Evolutionary conservation across 441 rosid species (phyloP), one percentile per base, ranked within the genome.

Genomic region (Pelargonium fulgidum): DNA sequence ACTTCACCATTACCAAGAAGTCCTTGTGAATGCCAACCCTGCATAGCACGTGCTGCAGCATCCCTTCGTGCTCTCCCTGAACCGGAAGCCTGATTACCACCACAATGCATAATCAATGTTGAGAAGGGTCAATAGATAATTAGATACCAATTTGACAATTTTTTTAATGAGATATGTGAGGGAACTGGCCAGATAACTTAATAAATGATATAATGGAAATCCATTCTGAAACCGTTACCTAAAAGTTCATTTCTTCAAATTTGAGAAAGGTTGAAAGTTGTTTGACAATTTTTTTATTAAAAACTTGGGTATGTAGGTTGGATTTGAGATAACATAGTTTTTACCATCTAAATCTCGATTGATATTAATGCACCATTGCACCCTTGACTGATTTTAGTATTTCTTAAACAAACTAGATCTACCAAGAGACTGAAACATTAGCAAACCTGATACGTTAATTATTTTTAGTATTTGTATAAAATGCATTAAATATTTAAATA

Each of bases 41-140:
- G 87, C 91, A 85, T 88, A 29, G 93, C 91, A 76, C 91, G 93
- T 26, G 88, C 79, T 22, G 91, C 89, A 71, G 93, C 78, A 78
- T 86, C 91, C 73, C 91, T 86, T 74, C 85, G 82, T 7, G 87
- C 85, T 73, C 93, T 83, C 68, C 89, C 87, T 13, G 89, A 84
- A 64, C 87, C 86, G 39, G 86, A 73, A 64, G 84, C 85, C 89
- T 86, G 75, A 69, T 79, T 68, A 75, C 41, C 64, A 69, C 11
- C 42, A 74, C 17, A 56, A 74, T 48, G 71, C 66, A 76, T 7
- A 66, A 70, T 69, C 65, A 66, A 70, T 69, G 33, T 72, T 62
- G 48, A 62, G 69, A 66, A 16, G 2, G 63, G 63, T 36, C 64
- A 72, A 66, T 26, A 71, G 47, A 52, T n/a, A 69, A 52, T 10